Base-by-base conservation (phyloP, 805 yeast species). In the Cyberlindnera euphorbiiphila region DNA sequence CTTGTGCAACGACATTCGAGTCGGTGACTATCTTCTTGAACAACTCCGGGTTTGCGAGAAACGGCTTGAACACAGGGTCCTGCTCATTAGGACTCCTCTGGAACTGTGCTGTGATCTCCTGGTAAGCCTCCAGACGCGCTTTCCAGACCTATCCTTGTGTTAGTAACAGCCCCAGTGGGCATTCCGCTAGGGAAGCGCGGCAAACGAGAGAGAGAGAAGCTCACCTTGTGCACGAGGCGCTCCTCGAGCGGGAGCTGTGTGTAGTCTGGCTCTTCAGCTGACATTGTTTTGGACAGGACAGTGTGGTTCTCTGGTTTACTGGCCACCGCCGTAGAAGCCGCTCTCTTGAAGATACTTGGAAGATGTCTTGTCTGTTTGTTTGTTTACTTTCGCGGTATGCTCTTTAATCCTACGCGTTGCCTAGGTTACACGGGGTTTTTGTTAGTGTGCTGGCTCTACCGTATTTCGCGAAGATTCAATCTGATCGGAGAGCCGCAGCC, bases 1-100 rank as follows among this genome's bases (percentile, higher is more conserved):
- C 98, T 47, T 88, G 95, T 0, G 98, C 95, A 13, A 83, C 93
- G 14, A 88, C 96, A 56, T 93, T 93, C 22, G 81, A 59, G 56
- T 93, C 98, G 3, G 75, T 68, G 7, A 84, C 79, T 27, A 81
- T 70, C 47, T 68, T 67, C 47, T 74, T 78, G 51, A 80, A 65
- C 3, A 71, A 36, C 9, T 74, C 80, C 0, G 87, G 81, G 38
- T 68, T 71, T 13, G 60, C 53, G 42, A 76, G 55, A 53, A 72
- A 76, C 4, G 65, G 65, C 16, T 59, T 60, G 51, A 83, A 79
- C 32, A 78, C 69, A 3, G 62, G 69, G 46, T 77, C 86, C n/a
- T 67, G 57, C 40, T 73, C 79, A 43, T 68, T 66, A 3, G 77
- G 68, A 2, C 85, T 72, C 32, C 58, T 64, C 32, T 71, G 65